A percentile compares a stretch with the other conserved stretches of the same genome.
Conservation (phyloP, 1,284 basidiomycete genomes). For the Inonotus hispidus region DNA sequence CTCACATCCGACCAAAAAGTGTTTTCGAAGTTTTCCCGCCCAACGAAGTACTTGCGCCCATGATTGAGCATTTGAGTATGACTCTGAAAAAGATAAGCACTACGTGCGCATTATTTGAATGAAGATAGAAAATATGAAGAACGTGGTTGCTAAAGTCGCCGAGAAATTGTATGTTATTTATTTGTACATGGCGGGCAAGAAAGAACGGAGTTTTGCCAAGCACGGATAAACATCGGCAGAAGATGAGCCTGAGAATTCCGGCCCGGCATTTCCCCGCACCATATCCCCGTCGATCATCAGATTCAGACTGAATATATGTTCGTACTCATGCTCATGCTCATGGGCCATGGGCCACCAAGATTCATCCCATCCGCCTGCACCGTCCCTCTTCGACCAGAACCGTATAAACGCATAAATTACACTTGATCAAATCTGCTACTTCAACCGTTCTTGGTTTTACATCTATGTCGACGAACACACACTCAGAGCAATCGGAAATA, state of each 20-base stretch:
- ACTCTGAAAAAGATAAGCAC: background rate
- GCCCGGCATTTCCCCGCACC: background rate
- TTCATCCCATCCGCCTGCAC: background rate
- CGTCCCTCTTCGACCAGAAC: background rate
- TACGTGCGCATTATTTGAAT: too few relatives aligned
- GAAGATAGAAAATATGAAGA: background rate
- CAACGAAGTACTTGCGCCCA: background rate
- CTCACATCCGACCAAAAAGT: background rate
- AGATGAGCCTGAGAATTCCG: background rate
- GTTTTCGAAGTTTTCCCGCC: background rate
- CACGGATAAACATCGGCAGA: background rate
- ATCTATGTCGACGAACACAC: slow-evolving; percentile 13
- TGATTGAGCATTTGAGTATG: background rate
- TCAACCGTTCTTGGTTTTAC: background rate
- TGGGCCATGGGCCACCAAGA: background rate
- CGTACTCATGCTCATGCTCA: too few relatives aligned
- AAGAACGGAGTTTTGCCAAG: background rate
- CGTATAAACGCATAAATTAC: background rate
- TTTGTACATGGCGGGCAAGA: background rate
- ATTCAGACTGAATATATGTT: too few relatives aligned
- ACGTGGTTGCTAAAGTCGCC: background rate
- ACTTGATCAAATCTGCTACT: background rate
- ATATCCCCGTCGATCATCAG: background rate
- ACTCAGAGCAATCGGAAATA: slow-evolving; percentile 20
- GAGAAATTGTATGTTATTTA: background rate